phyloP scores from a whole-genome alignment of 1,284 basidiomycete species.

The Cutaneotrichosporon dermatis region DNA sequence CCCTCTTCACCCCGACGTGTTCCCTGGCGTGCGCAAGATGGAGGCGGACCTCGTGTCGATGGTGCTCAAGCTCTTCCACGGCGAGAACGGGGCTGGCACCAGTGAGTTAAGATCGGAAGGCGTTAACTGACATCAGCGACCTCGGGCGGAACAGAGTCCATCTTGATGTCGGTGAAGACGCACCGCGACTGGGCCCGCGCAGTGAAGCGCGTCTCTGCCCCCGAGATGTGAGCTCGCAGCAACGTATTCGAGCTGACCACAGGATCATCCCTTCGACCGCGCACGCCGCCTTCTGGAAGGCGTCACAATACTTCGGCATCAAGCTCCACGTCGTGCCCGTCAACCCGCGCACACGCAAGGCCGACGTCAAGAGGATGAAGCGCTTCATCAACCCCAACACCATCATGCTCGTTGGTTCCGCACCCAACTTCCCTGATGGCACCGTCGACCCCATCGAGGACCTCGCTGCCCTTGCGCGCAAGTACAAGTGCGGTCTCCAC shows the following conservation, averaged over 20 bases:
- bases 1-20: slow-evolving; percentile 91
- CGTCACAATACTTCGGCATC: slow-evolving; percentile 81
- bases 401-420: slow-evolving; percentile 75
- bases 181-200: slow-evolving; percentile 86
- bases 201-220: slow-evolving; percentile 81
- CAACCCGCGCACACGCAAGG: slow-evolving; percentile 74
- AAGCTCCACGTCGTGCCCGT: slow-evolving; percentile 87
- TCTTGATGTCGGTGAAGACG: slow-evolving; percentile 78
- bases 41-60: slow-evolving; percentile 95
- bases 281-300: slow-evolving; percentile 95
- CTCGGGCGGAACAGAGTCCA: slow-evolving; percentile 92
- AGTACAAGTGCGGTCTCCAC: slow-evolving; percentile 77
- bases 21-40: slow-evolving; percentile 90
- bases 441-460: slow-evolving; percentile 82
- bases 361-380: slow-evolving; percentile 68
- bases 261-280: slow-evolving; percentile 77
- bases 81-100: slow-evolving; percentile 76
- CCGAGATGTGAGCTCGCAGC: slow-evolving; percentile 71
- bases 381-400: slow-evolving; percentile 64
- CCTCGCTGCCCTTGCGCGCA: slow-evolving; percentile 70
- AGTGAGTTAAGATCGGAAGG: slow-evolving; percentile 51
- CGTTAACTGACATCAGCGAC: slow-evolving; percentile 56
- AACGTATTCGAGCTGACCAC: slow-evolving; percentile 9
- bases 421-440: slow-evolving; percentile 88
- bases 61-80: slow-evolving; percentile 81